Percentiles rank a stretch among this genome's conserved stretches.
These are phyloP conservation scores for Epithele typhae DNA, from an alignment of 768 basidiomycete genomes.

Conservation along the genomic window DNA sequence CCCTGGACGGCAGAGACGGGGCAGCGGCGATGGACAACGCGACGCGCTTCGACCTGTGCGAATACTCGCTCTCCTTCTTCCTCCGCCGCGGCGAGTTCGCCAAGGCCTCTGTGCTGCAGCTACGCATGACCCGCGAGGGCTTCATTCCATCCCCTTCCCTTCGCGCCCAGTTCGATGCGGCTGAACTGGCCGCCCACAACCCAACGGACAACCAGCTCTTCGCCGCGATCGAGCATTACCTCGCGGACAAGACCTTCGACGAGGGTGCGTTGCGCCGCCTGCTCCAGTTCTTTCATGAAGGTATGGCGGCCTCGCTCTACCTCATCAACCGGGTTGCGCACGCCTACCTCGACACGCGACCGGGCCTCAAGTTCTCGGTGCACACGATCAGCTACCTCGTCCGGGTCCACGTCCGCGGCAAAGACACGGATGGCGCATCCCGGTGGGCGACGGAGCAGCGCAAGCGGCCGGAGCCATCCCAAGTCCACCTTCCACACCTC, in stretches of 20 bases:
- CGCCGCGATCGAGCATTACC: slow-evolving; percentile 12
- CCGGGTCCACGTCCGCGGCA: slow-evolving; percentile 28
- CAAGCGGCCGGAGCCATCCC: slow-evolving; percentile 1
- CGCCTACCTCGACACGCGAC: slow-evolving; percentile 5
- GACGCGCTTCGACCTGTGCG: slow-evolving; percentile 24
- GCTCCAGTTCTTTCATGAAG: slow-evolving; percentile 34
- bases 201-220: slow-evolving; percentile 16
- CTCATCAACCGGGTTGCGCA: slow-evolving; percentile 16
- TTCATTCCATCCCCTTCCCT: slow-evolving; percentile 34
- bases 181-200: slow-evolving; percentile 24
- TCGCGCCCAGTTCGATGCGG: slow-evolving; percentile 37
- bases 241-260: slow-evolving; percentile 17
- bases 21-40: slow-evolving; percentile 11
- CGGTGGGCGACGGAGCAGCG: slow-evolving; percentile 25
- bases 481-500: slow-evolving; percentile 31
- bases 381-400: slow-evolving; percentile 17
- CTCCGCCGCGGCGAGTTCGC: slow-evolving; percentile 33
- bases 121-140: slow-evolving; percentile 37
- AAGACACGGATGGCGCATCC: slow-evolving; percentile 27
- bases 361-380: slow-evolving; percentile 6
- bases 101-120: slow-evolving; percentile 37
- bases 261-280: slow-evolving; percentile 22
- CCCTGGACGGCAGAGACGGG: no score
- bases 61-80: slow-evolving; percentile 37
- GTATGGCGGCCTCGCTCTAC: slow-evolving; percentile 6